These are phyloP conservation scores for Vigna angularis DNA, from an alignment of 306 rosid species.

Conservation along the genomic window DNA sequence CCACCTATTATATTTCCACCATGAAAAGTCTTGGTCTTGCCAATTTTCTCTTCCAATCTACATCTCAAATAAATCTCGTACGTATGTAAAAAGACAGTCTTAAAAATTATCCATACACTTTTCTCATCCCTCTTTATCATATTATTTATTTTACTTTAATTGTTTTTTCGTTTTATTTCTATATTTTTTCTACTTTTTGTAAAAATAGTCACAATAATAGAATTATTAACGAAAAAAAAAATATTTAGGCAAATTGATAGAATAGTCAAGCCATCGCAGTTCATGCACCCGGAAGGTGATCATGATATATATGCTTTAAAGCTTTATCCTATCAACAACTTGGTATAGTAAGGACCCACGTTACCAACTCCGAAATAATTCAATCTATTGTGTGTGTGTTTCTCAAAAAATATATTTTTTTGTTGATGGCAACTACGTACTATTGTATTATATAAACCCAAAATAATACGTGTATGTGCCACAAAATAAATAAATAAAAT, in stretches of 20 bases:
- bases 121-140: neutral
- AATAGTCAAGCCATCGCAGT: neutral
- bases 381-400: neutral
- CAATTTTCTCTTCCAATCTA: constrained; percentile 5
- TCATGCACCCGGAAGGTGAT: neutral
- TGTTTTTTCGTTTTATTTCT: neutral
- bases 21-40: constrained; percentile 38
- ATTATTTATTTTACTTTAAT: neutral
- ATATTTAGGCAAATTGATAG: too few relatives aligned
- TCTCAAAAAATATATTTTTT: neutral
- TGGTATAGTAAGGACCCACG: neutral
- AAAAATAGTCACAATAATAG: neutral
- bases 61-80: neutral
- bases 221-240: neutral
- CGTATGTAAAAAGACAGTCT: neutral
- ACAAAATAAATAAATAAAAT: neutral
- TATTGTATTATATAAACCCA: neutral
- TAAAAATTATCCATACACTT: neutral
- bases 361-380: neutral
- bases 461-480: neutral
- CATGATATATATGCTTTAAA: neutral
- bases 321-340: neutral
- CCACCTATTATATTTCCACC: constrained; percentile 1
- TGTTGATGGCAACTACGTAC: neutral
- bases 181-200: neutral